Conservation (phyloP, 805 yeast species). For the Middelhovenomyces tepae region DNA sequence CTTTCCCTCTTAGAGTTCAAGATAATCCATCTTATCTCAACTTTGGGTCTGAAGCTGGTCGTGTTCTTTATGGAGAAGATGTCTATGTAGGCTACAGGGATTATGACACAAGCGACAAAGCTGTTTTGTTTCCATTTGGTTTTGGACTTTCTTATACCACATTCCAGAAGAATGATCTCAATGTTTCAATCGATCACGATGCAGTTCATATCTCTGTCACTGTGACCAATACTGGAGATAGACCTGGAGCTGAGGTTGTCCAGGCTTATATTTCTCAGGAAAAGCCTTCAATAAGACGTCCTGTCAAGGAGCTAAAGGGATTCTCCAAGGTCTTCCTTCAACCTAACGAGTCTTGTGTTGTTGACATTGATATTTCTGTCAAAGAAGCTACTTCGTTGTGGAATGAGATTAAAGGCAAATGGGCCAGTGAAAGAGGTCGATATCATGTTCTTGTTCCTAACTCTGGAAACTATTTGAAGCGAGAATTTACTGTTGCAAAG, state of each 20-base stretch:
- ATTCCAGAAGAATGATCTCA: slow-evolving; percentile 36
- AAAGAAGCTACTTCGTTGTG: slow-evolving; percentile 49
- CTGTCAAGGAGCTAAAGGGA: slow-evolving; percentile 52
- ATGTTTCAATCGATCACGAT: slow-evolving; percentile 25
- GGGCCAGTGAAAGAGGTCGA: slow-evolving; percentile 45
- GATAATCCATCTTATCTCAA: slow-evolving; percentile 52
- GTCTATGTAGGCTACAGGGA: slow-evolving; percentile 55
- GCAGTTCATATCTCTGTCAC: slow-evolving; percentile 27
- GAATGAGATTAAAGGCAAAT: slow-evolving; percentile 39
- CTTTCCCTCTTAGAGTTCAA: slow-evolving; percentile 43
- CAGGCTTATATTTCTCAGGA: slow-evolving; percentile 41
- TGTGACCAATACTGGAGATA: slow-evolving; percentile 41
- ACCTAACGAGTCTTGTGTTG: slow-evolving; percentile 37
- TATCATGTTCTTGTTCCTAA: slow-evolving; percentile 32
- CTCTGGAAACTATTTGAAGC: slow-evolving; percentile 13
- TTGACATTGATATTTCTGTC: slow-evolving; percentile 32
- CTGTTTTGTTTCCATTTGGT: slow-evolving; percentile 53
- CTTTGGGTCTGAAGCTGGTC: slow-evolving; percentile 43
- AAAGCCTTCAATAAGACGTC: slow-evolving; percentile 38
- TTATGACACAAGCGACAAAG: slow-evolving; percentile 43
- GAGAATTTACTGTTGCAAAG: slow-evolving; percentile 14
- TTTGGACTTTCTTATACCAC: slow-evolving; percentile 52
- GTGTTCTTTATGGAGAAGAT: slow-evolving; percentile 55
- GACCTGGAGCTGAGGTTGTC: slow-evolving; percentile 45
- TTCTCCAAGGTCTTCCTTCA: slow-evolving; percentile 41